Conservation (phyloP, 768 basidiomycete genomes). For the Trametopsis cervina region DNA sequence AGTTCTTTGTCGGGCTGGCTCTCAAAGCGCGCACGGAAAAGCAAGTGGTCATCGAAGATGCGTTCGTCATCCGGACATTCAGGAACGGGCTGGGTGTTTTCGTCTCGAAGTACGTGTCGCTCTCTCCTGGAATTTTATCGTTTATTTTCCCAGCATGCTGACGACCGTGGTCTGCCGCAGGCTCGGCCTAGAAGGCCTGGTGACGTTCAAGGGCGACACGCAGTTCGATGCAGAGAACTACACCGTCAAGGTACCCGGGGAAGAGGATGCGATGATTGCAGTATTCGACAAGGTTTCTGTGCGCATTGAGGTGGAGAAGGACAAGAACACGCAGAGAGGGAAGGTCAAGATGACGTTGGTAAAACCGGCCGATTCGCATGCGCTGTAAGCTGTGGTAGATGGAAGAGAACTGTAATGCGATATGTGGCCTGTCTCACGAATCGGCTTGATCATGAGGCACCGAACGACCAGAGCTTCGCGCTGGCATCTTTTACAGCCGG, state of each 20-base stretch:
- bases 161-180: slow-evolving; percentile 31
- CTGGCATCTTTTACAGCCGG: neutral
- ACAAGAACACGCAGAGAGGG: slow-evolving; percentile 87
- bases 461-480: neutral
- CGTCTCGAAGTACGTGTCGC: slow-evolving; percentile 70
- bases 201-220: slow-evolving; percentile 88
- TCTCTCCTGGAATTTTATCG: slow-evolving; percentile 1
- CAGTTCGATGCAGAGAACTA: slow-evolving; percentile 92
- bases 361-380: slow-evolving; percentile 51
- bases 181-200: slow-evolving; percentile 88
- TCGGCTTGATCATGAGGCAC: no score
- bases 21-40: slow-evolving; percentile 60
- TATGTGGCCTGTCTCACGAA: no score
- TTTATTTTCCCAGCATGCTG: no score
- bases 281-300: slow-evolving; percentile 94
- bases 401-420: no score
- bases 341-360: slow-evolving; percentile 80
- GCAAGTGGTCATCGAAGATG: slow-evolving; percentile 63
- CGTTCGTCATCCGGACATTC: slow-evolving; percentile 91
- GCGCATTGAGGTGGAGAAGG: slow-evolving; percentile 90
- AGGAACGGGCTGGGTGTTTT: slow-evolving; percentile 96
- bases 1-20: slow-evolving; percentile 95
- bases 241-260: slow-evolving; percentile 60
- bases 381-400: no score
- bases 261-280: slow-evolving; percentile 47